phyloP scores from a whole-genome alignment of 2,329 filamentous ascomycete species.

The Coniochaeta ligniaria region DNA sequence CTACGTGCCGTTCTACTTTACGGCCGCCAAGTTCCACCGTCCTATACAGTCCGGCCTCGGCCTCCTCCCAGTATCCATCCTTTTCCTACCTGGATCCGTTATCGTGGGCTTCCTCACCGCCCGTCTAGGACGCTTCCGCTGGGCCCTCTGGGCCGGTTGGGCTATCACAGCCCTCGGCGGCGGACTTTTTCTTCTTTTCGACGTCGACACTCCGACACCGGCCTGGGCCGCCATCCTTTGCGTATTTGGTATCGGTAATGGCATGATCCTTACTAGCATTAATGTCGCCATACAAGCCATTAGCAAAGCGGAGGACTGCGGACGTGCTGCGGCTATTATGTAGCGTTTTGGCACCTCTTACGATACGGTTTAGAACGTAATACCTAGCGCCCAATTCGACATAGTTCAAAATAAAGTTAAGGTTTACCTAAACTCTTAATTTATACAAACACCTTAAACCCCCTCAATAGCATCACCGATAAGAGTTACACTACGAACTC shows the following conservation, averaged over 20 bases:
- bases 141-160: constrained; percentile 30
- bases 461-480: no score
- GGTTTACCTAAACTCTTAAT: no score
- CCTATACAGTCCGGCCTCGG: constrained; percentile 25
- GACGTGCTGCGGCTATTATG: constrained; percentile 28
- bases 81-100: constrained; percentile 24
- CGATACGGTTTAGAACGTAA: no score
- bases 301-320: constrained; percentile 26
- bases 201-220: constrained; percentile 16
- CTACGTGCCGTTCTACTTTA: constrained; percentile 30
- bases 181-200: constrained; percentile 18
- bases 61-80: constrained; percentile 24
- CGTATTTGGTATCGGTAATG: constrained; percentile 26
- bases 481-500: no score
- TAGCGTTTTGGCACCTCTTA: no score
- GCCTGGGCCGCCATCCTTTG: constrained; percentile 28
- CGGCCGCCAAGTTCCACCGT: constrained; percentile 22
- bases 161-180: constrained; percentile 16
- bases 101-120: constrained; percentile 22
- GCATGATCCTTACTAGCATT: constrained; percentile 29
- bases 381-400: no score
- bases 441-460: no score
- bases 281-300: constrained; percentile 31
- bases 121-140: constrained; percentile 25
- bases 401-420: no score